Conservation (phyloP, 2,329 filamentous ascomycete species). For the Trichoderma sp. region DNA sequence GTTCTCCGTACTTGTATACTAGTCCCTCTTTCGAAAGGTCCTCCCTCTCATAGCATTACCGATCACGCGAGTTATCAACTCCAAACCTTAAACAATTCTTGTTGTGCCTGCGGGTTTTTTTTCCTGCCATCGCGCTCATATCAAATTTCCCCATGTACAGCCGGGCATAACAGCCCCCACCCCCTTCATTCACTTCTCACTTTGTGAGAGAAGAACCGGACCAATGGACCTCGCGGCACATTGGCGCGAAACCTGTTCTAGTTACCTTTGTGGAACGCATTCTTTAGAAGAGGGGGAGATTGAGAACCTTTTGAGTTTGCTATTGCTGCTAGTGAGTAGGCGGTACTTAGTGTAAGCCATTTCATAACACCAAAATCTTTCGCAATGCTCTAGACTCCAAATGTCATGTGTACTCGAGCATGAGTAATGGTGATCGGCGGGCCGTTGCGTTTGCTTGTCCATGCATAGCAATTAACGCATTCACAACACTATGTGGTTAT, state of each 20-base stretch:
- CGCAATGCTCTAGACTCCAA: background rate
- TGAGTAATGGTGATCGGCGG: conserved; percentile 13
- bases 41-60: background rate
- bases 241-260: conserved; percentile 6
- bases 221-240: conserved; percentile 15
- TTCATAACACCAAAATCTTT: background rate
- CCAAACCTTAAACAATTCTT: conserved; percentile 4
- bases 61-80: conserved; percentile 7
- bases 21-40: background rate
- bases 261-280: conserved; percentile 11
- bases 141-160: conserved; percentile 12
- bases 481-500: background rate
- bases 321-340: background rate
- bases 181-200: conserved; percentile 17
- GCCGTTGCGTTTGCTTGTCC: conserved; percentile 11
- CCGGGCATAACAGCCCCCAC: conserved; percentile 13
- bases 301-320: conserved; percentile 5
- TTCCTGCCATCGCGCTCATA: background rate
- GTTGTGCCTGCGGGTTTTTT: conserved; percentile 17
- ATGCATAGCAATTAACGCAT: background rate
- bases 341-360: background rate
- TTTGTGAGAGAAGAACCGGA: conserved; percentile 12
- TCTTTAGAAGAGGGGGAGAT: conserved; percentile 10
- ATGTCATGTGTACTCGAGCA: conserved; percentile 4
- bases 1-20: background rate